Evolutionary conservation across 1,284 basidiomycete genomes (phyloP), one percentile per base, ranked within the genome.

Genomic region (Rhizoctonia solani): DNA sequence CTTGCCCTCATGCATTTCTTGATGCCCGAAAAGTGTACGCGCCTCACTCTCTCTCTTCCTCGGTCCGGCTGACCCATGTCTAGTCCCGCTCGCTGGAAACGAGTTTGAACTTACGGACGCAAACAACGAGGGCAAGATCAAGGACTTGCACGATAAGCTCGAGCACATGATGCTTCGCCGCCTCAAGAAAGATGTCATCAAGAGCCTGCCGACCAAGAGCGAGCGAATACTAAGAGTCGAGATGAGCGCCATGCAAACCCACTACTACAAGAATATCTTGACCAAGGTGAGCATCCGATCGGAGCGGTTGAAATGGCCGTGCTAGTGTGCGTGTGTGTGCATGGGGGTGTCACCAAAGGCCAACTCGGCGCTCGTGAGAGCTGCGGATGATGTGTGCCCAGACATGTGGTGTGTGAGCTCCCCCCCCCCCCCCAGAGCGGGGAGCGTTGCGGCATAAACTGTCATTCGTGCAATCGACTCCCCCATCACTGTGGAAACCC

Each of bases 241-340:
- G 81, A 97, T 99, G 96, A 93, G 90, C 73, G 87, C 92, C 61
- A 85, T 99, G 77, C 97, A 99, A 79, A 98, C 95, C 21, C 93
- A 95, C 76, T 98, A 96, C 78, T 99, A 99, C 83, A 98, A 98
- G 83, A 98, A 98, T 76, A 99, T 99, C 74, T 81, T 99, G 72
- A 97, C 96, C 29, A 95, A 92, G 86, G 92, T 90, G 69, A 29
- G 79, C 72, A 21, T 9, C 9, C 16, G 8, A 8, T 39, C 16
- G 37, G 8, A 16, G 37, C 37, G 37, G 37, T 39, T 8, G 37
- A n/a, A n/a, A 8, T 39, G 37, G 37, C 37, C 9, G 37, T 39
- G 37, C n/a, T 39, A 16, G 37, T 39, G 37, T 8, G 37, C 37
- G 37, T 39, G n/a, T n/a, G n/a, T n/a, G n/a, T n/a, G n/a, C n/a